Evolutionary conservation across 352 stramenopile genomes (phyloP).

Genomic region (Globisporangium carolinianum): DNA sequence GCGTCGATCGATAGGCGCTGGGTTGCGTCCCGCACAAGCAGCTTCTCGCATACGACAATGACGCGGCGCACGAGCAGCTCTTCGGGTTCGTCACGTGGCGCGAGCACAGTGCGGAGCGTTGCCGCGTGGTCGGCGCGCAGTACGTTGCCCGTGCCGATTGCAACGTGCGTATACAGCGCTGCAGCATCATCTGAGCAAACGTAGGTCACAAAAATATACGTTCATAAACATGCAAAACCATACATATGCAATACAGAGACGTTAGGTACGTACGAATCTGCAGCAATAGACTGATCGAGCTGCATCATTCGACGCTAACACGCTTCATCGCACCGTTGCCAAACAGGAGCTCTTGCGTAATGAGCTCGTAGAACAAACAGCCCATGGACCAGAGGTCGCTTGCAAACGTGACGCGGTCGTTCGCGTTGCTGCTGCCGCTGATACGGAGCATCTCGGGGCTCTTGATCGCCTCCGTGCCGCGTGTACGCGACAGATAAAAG

Average conservation of each 20-base stretch:
- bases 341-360: constrained; percentile 62
- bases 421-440: constrained; percentile 21
- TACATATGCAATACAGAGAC: not conserved
- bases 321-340: constrained; percentile 26
- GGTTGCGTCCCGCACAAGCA: constrained; percentile 20
- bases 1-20: constrained; percentile 18
- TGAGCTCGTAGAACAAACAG: constrained; percentile 63
- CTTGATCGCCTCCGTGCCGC: constrained; percentile 73
- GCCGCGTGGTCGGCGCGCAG: constrained; percentile 35
- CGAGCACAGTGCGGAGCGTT: constrained; percentile 25
- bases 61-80: constrained; percentile 21
- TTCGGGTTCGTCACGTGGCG: constrained; percentile 23
- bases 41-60: constrained; percentile 21
- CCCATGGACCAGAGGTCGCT: constrained; percentile 71
- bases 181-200: constrained; percentile 47
- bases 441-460: constrained; percentile 65
- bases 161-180: constrained; percentile 49
- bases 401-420: constrained; percentile 27
- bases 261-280: no score
- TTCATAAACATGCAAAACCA: no score
- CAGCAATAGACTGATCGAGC: no score
- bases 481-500: constrained; percentile 31
- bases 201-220: no score
- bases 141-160: constrained; percentile 22
- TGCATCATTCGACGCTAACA: no score